Evolutionary conservation across 2,329 filamentous ascomycete species (phyloP).

Genomic region (Apiospora koreana): DNA sequence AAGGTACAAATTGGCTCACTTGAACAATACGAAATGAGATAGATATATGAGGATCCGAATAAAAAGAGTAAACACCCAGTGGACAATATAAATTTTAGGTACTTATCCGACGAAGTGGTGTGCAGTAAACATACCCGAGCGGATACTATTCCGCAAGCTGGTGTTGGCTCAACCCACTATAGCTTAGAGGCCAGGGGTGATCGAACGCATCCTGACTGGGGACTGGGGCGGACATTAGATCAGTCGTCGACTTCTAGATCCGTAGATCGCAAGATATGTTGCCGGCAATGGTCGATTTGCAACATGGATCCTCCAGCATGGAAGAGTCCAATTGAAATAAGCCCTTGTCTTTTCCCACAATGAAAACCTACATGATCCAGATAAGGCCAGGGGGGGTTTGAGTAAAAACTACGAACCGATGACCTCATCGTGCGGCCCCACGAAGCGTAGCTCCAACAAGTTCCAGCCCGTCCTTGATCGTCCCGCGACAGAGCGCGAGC

Average conservation of each 20-base stretch:
- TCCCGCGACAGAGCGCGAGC: background rate
- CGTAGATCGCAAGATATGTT: background rate
- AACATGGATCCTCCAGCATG: background rate
- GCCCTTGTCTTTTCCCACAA: background rate
- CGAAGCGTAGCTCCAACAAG: background rate
- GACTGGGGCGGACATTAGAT: background rate
- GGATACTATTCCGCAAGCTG: background rate
- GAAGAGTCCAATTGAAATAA: background rate
- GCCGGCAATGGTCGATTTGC: background rate
- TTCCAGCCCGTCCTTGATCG: background rate
- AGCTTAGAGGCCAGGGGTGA: background rate
- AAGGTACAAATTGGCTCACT: too few species aligned
- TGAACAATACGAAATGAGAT: too few species aligned
- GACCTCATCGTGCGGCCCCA: conserved; percentile 10
- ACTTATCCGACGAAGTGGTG: too few species aligned
- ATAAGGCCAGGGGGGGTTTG: background rate
- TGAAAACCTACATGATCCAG: background rate
- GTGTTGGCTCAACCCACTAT: background rate
- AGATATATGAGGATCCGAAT: too few species aligned
- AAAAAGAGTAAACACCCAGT: too few species aligned
- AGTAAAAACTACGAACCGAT: background rate
- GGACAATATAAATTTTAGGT: too few species aligned
- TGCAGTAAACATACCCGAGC: background rate
- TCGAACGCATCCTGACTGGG: background rate
- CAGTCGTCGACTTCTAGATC: background rate